These are phyloP conservation scores for Rhizopogon vulgaris DNA, from an alignment of 768 basidiomycete species.

Conservation along the genomic window DNA sequence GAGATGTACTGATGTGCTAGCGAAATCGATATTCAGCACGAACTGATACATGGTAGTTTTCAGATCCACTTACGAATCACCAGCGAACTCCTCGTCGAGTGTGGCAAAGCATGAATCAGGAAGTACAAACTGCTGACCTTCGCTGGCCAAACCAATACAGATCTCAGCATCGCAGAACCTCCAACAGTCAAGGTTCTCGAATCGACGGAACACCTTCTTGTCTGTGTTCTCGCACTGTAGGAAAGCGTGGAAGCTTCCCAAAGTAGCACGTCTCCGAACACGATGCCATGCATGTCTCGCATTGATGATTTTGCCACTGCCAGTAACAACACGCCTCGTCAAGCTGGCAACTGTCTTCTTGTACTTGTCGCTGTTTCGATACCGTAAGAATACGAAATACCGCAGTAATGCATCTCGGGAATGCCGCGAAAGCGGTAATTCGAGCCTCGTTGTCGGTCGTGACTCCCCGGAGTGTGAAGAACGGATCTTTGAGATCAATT, in stretches of 20 bases:
- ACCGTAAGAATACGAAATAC: conserved; percentile 53
- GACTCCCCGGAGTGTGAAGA: conserved; percentile 12
- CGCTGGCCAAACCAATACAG: conserved; percentile 46
- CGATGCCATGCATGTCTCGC: conserved; percentile 21
- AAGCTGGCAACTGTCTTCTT: conserved; percentile 27
- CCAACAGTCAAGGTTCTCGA: conserved; percentile 38
- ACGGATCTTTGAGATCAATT: conserved; percentile 27
- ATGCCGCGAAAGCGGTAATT: conserved; percentile 16
- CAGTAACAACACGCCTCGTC: conserved; percentile 19
- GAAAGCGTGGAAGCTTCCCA: conserved; percentile 24
- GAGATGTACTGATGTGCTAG: conserved; percentile 41
- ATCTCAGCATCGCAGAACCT: conserved; percentile 42
- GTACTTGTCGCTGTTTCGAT: conserved; percentile 48
- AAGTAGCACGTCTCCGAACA: conserved; percentile 20
- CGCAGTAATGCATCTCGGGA: conserved; percentile 36
- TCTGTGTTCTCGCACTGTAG: conserved; percentile 10
- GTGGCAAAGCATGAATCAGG: conserved; percentile 49
- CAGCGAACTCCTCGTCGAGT: conserved; percentile 41
- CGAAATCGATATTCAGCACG: neutral
- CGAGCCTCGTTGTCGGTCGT: conserved; percentile 9
- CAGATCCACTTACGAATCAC: conserved; percentile 19
- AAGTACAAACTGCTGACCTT: conserved; percentile 52
- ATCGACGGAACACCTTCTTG: conserved; percentile 2
- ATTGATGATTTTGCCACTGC: conserved; percentile 11
- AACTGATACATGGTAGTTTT: conserved; percentile 2